phyloP scores from a whole-genome alignment of 1,139 yeast genomes.

The Pichia kudriavzevii region DNA sequence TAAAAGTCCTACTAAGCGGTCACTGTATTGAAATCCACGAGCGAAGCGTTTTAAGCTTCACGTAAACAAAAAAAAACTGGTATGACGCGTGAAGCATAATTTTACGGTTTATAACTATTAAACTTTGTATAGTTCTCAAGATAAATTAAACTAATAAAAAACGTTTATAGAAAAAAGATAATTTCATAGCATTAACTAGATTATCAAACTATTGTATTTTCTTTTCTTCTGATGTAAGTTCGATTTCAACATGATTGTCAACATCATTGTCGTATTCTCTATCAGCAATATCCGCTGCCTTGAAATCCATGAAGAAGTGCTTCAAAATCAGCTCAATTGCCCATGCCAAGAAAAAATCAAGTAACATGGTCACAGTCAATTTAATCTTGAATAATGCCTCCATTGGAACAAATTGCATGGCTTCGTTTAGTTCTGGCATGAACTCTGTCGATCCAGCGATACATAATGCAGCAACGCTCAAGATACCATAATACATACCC shows the following conservation, averaged over 20 bases:
- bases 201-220: slow-evolving; percentile 11
- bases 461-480: slow-evolving; percentile 87
- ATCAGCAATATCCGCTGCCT: slow-evolving; percentile 83
- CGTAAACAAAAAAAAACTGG: too few species aligned
- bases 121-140: too few species aligned
- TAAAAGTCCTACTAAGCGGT: too few species aligned
- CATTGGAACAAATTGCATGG: slow-evolving; percentile 90
- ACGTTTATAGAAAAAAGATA: too few species aligned
- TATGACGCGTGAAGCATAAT: too few species aligned
- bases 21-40: too few species aligned
- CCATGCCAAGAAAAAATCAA: slow-evolving; percentile 76
- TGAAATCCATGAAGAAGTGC: slow-evolving; percentile 79
- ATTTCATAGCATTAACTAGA: too few species aligned
- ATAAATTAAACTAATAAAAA: too few species aligned
- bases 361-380: slow-evolving; percentile 62
- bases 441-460: slow-evolving; percentile 91
- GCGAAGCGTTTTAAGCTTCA: too few species aligned
- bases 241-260: slow-evolving; percentile 2
- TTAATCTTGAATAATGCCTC: slow-evolving; percentile 61
- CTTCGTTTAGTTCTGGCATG: slow-evolving; percentile 87
- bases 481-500: slow-evolving; percentile 94
- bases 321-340: slow-evolving; percentile 75
- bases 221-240: slow-evolving; percentile 9
- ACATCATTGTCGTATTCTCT: slow-evolving; percentile 31
- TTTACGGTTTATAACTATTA: too few species aligned